Conservation (phyloP, 2,329 filamentous ascomycete genomes). For the Talaromyces sp. region DNA sequence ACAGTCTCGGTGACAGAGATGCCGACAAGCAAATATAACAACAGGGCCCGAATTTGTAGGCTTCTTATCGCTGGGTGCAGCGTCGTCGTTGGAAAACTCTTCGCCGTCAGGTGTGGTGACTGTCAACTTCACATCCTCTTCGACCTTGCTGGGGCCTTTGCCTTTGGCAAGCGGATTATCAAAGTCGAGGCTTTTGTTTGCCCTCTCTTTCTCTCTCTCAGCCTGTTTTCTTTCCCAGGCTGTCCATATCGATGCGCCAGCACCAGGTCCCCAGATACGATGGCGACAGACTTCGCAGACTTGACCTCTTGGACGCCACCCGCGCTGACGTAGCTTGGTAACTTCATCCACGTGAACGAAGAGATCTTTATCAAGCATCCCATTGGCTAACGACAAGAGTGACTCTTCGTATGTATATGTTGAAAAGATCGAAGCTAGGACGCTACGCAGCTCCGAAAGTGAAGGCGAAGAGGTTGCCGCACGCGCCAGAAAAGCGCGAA, state of each 20-base stretch:
- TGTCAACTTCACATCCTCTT: constrained; percentile 11
- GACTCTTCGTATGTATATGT: constrained; percentile 94
- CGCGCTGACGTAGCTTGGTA: constrained; percentile 67
- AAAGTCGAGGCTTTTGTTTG: constrained; percentile 23
- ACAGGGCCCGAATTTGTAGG: constrained; percentile 21
- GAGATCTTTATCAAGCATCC: constrained; percentile 79
- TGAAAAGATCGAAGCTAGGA: constrained; percentile 84
- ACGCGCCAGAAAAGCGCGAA: constrained; percentile 79
- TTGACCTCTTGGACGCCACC: constrained; percentile 82
- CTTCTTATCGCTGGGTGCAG: background rate
- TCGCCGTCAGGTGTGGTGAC: constrained; percentile 5
- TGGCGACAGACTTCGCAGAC: constrained; percentile 81
- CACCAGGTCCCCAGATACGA: constrained; percentile 83
- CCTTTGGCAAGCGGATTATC: constrained; percentile 27
- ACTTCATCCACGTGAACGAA: constrained; percentile 77
- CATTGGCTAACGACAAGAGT: constrained; percentile 76
- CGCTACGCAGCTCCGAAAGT: constrained; percentile 75
- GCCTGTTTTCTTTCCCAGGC: constrained; percentile 64
- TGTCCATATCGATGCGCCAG: constrained; percentile 69
- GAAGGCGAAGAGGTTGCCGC: constrained; percentile 78
- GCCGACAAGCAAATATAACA: constrained; percentile 44
- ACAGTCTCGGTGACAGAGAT: constrained; percentile 44
- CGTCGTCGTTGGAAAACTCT: background rate
- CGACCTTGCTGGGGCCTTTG: constrained; percentile 25
- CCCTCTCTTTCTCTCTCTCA: constrained; percentile 24